Evolutionary conservation across 1,284 basidiomycete genomes (phyloP).

Genomic region (Stygiomarasmius scandens): DNA sequence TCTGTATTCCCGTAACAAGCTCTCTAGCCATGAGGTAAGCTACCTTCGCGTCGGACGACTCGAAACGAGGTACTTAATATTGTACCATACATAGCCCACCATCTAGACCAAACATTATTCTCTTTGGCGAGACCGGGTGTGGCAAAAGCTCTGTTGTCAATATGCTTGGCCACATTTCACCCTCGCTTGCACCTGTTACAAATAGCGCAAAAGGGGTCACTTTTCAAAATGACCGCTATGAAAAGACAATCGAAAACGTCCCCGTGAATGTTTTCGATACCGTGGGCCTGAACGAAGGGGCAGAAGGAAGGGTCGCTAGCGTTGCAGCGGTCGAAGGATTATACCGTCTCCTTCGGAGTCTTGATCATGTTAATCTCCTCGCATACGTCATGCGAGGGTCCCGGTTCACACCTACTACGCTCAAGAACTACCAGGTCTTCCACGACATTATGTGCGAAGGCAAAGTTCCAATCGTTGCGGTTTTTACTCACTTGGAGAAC

Average conservation of each 20-base stretch:
- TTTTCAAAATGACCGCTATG: slow-evolving; percentile 18
- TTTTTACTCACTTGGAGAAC: slow-evolving; percentile 27
- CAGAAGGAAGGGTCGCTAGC: slow-evolving; percentile 28
- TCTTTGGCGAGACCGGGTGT: slow-evolving; percentile 33
- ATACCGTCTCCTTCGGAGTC: slow-evolving; percentile 30
- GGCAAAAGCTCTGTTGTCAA: slow-evolving; percentile 37
- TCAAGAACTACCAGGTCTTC: slow-evolving; percentile 33
- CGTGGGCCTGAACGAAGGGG: slow-evolving; percentile 43
- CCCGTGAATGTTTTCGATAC: slow-evolving; percentile 38
- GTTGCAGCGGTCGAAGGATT: slow-evolving; percentile 35
- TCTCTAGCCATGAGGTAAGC: too few species aligned
- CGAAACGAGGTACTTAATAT: too few species aligned
- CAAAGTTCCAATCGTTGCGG: slow-evolving; percentile 28
- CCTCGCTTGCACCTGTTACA: slow-evolving; percentile 13
- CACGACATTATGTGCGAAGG: slow-evolving; percentile 30
- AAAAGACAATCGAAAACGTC: slow-evolving; percentile 16
- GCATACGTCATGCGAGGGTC: slow-evolving; percentile 35
- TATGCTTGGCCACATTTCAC: slow-evolving; percentile 21
- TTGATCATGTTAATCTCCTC: slow-evolving; percentile 34
- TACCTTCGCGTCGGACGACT: too few species aligned
- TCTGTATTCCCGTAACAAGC: too few species aligned
- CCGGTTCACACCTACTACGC: slow-evolving; percentile 25
- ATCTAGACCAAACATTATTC: slow-evolving; percentile 21
- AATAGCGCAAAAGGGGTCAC: slow-evolving; percentile 22
- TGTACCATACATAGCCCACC: too few species aligned